Evolutionary conservation across 2,329 filamentous ascomycete genomes (phyloP).

Genomic region (Sporothrix mexicana): DNA sequence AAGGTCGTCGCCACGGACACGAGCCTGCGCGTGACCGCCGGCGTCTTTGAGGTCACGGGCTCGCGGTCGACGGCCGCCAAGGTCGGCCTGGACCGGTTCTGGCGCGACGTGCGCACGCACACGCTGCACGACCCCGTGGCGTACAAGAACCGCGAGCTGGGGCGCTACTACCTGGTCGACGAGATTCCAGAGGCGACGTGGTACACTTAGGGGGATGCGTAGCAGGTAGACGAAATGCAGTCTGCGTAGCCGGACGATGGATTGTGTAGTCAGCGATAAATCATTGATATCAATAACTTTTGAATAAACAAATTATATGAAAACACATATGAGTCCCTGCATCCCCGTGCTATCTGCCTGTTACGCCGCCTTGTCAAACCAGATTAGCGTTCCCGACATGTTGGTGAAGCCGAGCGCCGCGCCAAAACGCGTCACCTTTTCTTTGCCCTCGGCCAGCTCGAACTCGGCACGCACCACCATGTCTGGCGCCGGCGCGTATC

Average conservation of each 20-base stretch:
- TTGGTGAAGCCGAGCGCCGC: neutral
- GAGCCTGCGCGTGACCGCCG: conserved; percentile 61
- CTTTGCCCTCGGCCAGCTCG: neutral
- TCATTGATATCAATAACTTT: neutral
- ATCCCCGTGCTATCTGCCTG: neutral
- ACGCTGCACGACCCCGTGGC: conserved; percentile 70
- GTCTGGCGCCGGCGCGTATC: neutral
- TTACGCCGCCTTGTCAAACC: neutral
- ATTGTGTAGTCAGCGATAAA: neutral
- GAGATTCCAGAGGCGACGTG: conserved; percentile 65
- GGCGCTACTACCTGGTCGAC: conserved; percentile 60
- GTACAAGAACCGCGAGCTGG: conserved; percentile 69
- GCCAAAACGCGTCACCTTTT: neutral
- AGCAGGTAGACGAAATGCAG: neutral
- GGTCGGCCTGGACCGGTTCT: conserved; percentile 68
- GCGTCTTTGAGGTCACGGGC: conserved; percentile 69
- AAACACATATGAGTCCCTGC: too few species aligned
- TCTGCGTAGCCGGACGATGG: neutral
- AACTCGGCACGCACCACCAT: neutral
- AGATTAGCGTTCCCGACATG: neutral
- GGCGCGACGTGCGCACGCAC: conserved; percentile 70
- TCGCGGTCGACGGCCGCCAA: conserved; percentile 62
- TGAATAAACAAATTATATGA: too few species aligned
- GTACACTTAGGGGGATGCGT: conserved; percentile 56
- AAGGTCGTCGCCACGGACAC: conserved; percentile 69